Conservation (phyloP, 2,329 filamentous ascomycete species). For the Sodiomyces alkalinus region DNA sequence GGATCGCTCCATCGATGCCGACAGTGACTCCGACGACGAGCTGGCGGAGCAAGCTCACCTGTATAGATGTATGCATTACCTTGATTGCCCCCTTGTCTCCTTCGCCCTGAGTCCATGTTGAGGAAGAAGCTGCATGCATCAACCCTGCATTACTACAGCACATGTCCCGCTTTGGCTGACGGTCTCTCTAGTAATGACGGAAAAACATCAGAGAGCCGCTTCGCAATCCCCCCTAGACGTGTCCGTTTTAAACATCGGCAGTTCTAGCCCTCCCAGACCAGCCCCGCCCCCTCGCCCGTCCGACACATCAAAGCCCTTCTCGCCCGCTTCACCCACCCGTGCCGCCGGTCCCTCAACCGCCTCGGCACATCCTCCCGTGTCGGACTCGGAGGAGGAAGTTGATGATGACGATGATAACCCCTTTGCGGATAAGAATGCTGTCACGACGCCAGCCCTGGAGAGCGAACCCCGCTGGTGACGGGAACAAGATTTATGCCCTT, state of each 20-base stretch:
- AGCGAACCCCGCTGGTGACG: constrained; percentile 6
- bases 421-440: constrained; percentile 70
- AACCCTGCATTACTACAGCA: too few relatives aligned
- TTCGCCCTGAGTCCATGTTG: too few relatives aligned
- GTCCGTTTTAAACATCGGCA: constrained; percentile 25
- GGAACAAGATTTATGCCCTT: too few relatives aligned
- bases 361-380: constrained; percentile 17
- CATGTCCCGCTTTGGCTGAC: neutral
- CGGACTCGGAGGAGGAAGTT: constrained; percentile 34
- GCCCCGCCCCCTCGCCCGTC: constrained; percentile 31
- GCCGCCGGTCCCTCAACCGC: constrained; percentile 21
- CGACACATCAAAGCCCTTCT: constrained; percentile 31
- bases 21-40: constrained; percentile 56
- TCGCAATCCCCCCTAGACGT: constrained; percentile 26
- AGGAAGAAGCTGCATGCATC: too few relatives aligned
- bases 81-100: too few relatives aligned
- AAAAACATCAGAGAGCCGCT: constrained; percentile 35
- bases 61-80: constrained; percentile 46
- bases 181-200: constrained; percentile 41
- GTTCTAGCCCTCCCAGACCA: constrained; percentile 22
- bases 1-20: constrained; percentile 68
- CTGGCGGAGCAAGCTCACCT: constrained; percentile 50
- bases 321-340: constrained; percentile 25
- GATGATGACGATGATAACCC: constrained; percentile 76
- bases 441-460: constrained; percentile 16